Conservation (phyloP, 2,329 filamentous ascomycete genomes). For the Aulographum hederae region DNA sequence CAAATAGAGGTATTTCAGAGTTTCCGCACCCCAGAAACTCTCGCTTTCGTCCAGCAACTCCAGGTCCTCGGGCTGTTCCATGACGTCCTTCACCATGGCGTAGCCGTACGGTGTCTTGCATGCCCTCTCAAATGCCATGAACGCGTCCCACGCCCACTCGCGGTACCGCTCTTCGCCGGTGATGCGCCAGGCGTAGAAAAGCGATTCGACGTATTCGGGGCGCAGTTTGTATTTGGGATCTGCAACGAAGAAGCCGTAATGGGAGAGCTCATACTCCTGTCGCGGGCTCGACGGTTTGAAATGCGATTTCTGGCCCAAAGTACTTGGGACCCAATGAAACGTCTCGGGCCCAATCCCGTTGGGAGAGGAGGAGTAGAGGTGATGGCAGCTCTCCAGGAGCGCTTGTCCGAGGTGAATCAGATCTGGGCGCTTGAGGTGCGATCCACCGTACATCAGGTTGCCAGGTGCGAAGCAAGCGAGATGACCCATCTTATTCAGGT, state of each 20-base stretch:
- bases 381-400: slow-evolving; percentile 21
- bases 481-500: slow-evolving; percentile 20
- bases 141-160: slow-evolving; percentile 24
- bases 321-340: slow-evolving; percentile 20
- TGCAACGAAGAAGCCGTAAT: slow-evolving; percentile 16
- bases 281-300: slow-evolving; percentile 13
- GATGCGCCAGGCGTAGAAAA: slow-evolving; percentile 23
- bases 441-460: slow-evolving; percentile 19
- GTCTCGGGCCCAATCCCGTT: slow-evolving; percentile 19
- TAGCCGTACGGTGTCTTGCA: slow-evolving; percentile 21
- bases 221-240: slow-evolving; percentile 16
- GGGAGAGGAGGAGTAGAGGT: slow-evolving; percentile 18
- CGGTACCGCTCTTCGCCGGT: slow-evolving; percentile 20
- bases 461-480: slow-evolving; percentile 22
- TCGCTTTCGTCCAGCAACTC: slow-evolving; percentile 15
- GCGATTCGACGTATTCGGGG: slow-evolving; percentile 20
- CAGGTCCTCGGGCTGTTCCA: slow-evolving; percentile 7
- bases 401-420: slow-evolving; percentile 19
- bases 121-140: slow-evolving; percentile 15
- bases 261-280: slow-evolving; percentile 12
- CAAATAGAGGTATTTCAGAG: slow-evolving; percentile 49
- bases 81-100: slow-evolving; percentile 19
- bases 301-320: slow-evolving; percentile 13
- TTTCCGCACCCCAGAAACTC: slow-evolving; percentile 56
- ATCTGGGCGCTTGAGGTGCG: slow-evolving; percentile 13